Conservation (phyloP, 2,329 filamentous ascomycete species). For the Chaetomium globosum region DNA sequence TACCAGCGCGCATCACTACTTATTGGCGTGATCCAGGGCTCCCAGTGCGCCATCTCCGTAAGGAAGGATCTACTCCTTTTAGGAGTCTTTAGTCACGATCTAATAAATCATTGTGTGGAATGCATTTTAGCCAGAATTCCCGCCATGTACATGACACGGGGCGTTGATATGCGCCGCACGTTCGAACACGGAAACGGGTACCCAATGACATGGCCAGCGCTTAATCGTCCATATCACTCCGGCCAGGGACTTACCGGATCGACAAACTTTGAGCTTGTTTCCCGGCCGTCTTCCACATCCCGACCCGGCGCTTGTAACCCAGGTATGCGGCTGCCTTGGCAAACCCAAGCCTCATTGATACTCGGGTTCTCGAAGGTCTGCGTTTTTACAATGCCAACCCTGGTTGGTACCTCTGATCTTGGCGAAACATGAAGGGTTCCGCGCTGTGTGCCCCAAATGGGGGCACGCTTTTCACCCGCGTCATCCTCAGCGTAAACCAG, state of each 20-base stretch:
- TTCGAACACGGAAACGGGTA: neutral
- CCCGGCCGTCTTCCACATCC: neutral
- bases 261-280: neutral
- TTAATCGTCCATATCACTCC: neutral
- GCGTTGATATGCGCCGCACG: neutral
- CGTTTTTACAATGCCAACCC: neutral
- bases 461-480: neutral
- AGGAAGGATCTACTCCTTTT: neutral
- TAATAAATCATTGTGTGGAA: neutral
- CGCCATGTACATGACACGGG: neutral
- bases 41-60: neutral
- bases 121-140: constrained; percentile 13
- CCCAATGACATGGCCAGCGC: neutral
- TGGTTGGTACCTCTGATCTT: too few species aligned
- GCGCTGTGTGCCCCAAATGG: too few species aligned
- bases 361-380: neutral
- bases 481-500: neutral
- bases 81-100: neutral
- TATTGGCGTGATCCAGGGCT: neutral
- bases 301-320: neutral
- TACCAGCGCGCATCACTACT: neutral
- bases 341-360: neutral
- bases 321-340: constrained; percentile 13
- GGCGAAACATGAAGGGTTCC: too few species aligned
- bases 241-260: neutral